Evolutionary conservation across 2,329 filamentous ascomycete species (phyloP).

Genomic region (Aureobasidium sp.): DNA sequence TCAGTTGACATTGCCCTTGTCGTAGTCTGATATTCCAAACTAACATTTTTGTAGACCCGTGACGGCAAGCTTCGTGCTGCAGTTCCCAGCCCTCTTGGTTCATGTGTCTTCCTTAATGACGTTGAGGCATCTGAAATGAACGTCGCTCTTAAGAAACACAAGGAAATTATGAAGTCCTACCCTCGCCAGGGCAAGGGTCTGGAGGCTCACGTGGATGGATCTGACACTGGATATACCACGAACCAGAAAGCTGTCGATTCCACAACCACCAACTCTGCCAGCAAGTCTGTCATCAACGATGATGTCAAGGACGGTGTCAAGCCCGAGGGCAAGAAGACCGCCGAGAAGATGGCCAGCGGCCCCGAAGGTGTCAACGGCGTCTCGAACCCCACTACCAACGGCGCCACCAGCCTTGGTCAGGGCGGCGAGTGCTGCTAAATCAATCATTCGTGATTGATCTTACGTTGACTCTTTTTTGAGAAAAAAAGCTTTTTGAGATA

Average conservation of each 20-base stretch:
- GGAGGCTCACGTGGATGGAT: constrained; percentile 62
- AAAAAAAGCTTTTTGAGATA: constrained; percentile 7
- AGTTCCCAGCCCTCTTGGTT: constrained; percentile 60
- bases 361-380: constrained; percentile 26
- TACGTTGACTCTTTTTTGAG: neutral
- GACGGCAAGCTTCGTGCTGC: constrained; percentile 62
- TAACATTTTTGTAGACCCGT: constrained; percentile 41
- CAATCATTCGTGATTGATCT: neutral
- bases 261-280: constrained; percentile 21
- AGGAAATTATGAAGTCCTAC: constrained; percentile 55
- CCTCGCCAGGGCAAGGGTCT: constrained; percentile 58
- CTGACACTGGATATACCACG: constrained; percentile 57
- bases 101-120: constrained; percentile 63
- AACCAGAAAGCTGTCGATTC: constrained; percentile 37
- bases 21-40: neutral
- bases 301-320: constrained; percentile 24
- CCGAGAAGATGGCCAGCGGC: constrained; percentile 27
- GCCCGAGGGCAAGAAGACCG: constrained; percentile 23
- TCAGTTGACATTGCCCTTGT: no score
- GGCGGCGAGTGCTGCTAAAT: constrained; percentile 14
- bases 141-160: constrained; percentile 54
- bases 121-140: constrained; percentile 57
- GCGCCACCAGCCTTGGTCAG: neutral
- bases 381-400: constrained; percentile 18
- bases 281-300: constrained; percentile 32